These are phyloP conservation scores for Yamadazyma pseudoaaseri DNA, from an alignment of 1,139 yeast genomes.

Conservation along the genomic window DNA sequence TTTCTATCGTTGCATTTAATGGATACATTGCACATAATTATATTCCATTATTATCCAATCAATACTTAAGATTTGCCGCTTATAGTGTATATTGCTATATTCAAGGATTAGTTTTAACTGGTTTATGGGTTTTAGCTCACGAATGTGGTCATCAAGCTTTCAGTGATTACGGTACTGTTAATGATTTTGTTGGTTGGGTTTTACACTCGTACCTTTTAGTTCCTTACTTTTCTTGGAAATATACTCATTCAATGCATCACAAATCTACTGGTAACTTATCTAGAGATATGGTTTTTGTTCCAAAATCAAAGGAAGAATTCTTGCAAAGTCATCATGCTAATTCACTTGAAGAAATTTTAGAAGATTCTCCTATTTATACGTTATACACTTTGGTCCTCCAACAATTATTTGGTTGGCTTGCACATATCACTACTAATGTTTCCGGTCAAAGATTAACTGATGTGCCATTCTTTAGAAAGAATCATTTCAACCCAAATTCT, in stretches of 20 bases:
- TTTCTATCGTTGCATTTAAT: slow-evolving; percentile 38
- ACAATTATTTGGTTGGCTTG: slow-evolving; percentile 55
- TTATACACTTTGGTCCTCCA: slow-evolving; percentile 43
- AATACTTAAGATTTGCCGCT: slow-evolving; percentile 45
- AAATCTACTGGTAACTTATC: slow-evolving; percentile 62
- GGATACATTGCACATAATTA: slow-evolving; percentile 46
- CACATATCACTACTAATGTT: slow-evolving; percentile 44
- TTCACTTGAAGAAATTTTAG: slow-evolving; percentile 46
- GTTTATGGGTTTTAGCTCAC: slow-evolving; percentile 64
- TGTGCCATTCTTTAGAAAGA: slow-evolving; percentile 28
- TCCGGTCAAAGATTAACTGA: slow-evolving; percentile 51
- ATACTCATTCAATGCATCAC: slow-evolving; percentile 60
- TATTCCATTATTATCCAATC: slow-evolving; percentile 51
- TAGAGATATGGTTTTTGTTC: slow-evolving; percentile 63
- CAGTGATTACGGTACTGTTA: slow-evolving; percentile 53
- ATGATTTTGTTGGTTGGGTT: slow-evolving; percentile 60
- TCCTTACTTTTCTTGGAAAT: slow-evolving; percentile 66
- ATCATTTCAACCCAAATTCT: slow-evolving; percentile 54
- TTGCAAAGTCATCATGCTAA: slow-evolving; percentile 23
- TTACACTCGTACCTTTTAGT: slow-evolving; percentile 57
- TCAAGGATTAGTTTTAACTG: slow-evolving; percentile 50
- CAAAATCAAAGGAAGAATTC: slow-evolving; percentile 50
- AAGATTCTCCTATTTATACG: slow-evolving; percentile 55
- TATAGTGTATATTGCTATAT: slow-evolving; percentile 54
- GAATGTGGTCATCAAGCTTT: slow-evolving; percentile 70